Conservation (phyloP, 495 filamentous ascomycete species). For the Penicillium psychrofluorescens region DNA sequence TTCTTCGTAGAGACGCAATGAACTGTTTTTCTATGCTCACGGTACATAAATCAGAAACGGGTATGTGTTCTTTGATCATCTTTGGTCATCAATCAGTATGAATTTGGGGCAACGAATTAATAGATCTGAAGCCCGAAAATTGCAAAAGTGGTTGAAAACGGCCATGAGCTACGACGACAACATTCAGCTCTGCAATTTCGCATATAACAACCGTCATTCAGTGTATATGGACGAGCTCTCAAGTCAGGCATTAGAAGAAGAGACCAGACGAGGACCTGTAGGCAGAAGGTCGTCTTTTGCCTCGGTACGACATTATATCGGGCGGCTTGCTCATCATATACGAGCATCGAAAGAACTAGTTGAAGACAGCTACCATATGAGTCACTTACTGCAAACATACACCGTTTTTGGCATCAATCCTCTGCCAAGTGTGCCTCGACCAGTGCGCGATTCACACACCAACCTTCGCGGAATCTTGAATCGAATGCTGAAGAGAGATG, state of each 20-base stretch:
- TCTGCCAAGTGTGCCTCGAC: neutral
- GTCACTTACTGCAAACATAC: conserved; percentile 1
- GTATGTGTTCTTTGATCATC: too few species aligned
- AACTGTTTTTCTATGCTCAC: too few species aligned
- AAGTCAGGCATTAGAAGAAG: neutral
- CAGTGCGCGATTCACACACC: conserved; percentile 3
- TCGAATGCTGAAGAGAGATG: conserved; percentile 3
- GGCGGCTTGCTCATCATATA: neutral
- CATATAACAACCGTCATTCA: neutral
- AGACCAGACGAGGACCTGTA: neutral
- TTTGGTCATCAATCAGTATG: too few species aligned
- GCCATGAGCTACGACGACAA: neutral
- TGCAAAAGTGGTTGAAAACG: too few species aligned
- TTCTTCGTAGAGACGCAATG: too few species aligned
- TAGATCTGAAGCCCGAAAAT: too few species aligned
- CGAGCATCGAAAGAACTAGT: conserved; percentile 2
- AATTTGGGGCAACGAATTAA: too few species aligned
- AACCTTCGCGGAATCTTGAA: conserved; percentile 7
- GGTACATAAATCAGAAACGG: too few species aligned
- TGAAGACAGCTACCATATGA: conserved; percentile 1
- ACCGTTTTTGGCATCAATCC: conserved; percentile 1
- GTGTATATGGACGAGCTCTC: neutral
- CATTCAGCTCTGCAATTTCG: neutral
- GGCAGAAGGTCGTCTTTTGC: neutral
- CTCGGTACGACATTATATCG: neutral